phyloP scores from a whole-genome alignment of 768 basidiomycete genomes.

The Arthromyces matolae region DNA sequence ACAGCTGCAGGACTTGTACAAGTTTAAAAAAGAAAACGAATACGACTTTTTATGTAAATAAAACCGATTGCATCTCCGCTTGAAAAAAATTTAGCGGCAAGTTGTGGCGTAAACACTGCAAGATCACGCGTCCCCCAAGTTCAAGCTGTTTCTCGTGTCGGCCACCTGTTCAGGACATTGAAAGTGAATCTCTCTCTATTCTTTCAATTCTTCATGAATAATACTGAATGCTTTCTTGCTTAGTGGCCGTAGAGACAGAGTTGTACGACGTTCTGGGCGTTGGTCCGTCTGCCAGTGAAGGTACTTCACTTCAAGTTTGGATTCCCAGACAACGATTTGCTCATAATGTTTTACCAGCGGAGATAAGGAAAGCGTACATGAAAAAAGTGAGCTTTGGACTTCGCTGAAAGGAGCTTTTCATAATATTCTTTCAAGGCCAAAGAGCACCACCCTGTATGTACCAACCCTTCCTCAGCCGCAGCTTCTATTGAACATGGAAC shows the following conservation, averaged over 20 bases:
- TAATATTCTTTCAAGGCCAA: conserved; percentile 57
- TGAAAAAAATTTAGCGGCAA: conserved; percentile 24
- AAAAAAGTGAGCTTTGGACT: conserved; percentile 63
- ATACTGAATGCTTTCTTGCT: neutral
- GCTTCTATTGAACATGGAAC: conserved; percentile 2
- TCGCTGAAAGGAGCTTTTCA: conserved; percentile 14
- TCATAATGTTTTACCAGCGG: conserved; percentile 43
- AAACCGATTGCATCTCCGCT: conserved; percentile 30
- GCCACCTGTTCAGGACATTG: neutral
- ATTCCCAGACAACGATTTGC: conserved; percentile 11
- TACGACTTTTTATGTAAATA: conserved; percentile 1
- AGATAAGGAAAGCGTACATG: conserved; percentile 93
- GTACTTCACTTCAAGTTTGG: conserved; percentile 37
- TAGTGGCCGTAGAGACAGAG: conserved; percentile 74
- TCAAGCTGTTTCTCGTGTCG: neutral
- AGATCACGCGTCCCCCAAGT: conserved; percentile 11
- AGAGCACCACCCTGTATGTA: conserved; percentile 76
- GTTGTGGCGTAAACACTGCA: conserved; percentile 13
- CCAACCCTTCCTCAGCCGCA: neutral
- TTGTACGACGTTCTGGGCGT: conserved; percentile 87
- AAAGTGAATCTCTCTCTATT: neutral
- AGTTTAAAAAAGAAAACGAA: no score
- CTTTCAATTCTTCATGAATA: neutral
- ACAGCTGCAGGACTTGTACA: no score
- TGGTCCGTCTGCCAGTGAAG: conserved; percentile 62